A percentile compares a stretch with the other conserved stretches of the same genome.
Conservation (phyloP, 169 alveolate species). For the Eimeria falciformis region DNA sequence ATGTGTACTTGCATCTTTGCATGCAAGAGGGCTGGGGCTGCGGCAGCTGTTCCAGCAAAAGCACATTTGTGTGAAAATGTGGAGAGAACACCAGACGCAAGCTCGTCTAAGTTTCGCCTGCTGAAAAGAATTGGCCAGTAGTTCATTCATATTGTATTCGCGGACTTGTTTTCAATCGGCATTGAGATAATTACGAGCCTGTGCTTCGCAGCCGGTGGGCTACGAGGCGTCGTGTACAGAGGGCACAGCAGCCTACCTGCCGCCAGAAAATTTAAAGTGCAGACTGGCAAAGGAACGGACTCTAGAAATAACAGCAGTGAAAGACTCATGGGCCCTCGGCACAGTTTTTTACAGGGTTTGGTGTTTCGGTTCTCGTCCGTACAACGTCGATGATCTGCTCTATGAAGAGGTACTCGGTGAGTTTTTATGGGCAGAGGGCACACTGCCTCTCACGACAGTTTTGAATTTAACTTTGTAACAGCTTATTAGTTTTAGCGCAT, state of each 20-base stretch:
- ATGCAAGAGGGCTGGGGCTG: too few relatives aligned
- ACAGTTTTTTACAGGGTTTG: conserved; percentile 5
- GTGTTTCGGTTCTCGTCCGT: conserved; percentile 38
- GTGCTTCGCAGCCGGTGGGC: conserved; percentile 26
- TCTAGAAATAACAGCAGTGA: conserved; percentile 30
- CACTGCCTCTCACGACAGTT: neutral
- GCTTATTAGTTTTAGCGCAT: neutral
- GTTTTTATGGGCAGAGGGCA: too few relatives aligned
- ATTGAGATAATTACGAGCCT: neutral
- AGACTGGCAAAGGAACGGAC: neutral
- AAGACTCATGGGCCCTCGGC: conserved; percentile 67
- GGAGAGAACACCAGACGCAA: too few relatives aligned
- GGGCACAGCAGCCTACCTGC: conserved; percentile 41
- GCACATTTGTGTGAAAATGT: too few relatives aligned
- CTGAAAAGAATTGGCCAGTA: neutral
- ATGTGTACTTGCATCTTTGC: neutral
- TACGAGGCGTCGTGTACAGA: conserved; percentile 29
- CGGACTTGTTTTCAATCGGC: neutral
- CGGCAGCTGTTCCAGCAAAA: too few relatives aligned
- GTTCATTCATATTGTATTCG: neutral
- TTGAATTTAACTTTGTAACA: neutral
- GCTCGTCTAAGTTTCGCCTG: too few relatives aligned
- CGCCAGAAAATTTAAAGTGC: conserved; percentile 57
- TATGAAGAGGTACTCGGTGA: conserved; percentile 18
- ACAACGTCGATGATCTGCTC: conserved; percentile 48